phyloP scores from a whole-genome alignment of 306 rosid species.

The Hippophae tibetana region DNA sequence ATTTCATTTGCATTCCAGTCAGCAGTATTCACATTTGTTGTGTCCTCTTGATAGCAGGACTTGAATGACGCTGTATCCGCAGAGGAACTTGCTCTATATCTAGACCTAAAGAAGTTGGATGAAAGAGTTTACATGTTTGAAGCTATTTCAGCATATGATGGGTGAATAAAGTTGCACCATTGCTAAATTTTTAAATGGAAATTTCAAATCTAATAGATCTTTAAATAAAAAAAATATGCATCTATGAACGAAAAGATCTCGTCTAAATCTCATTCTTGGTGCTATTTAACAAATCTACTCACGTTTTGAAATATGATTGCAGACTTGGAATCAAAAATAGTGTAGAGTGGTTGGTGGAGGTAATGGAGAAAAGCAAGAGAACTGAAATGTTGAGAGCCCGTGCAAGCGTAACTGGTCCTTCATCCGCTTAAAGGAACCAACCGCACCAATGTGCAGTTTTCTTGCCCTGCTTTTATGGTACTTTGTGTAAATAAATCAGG shows the following conservation, averaged over 20 bases:
- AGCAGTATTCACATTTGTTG: slow-evolving; percentile 4
- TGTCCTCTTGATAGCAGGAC: slow-evolving; percentile 47
- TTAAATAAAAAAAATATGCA: background rate
- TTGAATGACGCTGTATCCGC: slow-evolving; percentile 69
- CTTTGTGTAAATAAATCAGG: slow-evolving; percentile 25
- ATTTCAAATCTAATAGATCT: too few relatives aligned
- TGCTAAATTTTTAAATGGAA: background rate
- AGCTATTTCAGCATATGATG: slow-evolving; percentile 90
- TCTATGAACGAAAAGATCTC: background rate
- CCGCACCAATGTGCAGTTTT: slow-evolving; percentile 13
- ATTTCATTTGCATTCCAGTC: background rate
- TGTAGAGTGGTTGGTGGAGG: slow-evolving; percentile 91
- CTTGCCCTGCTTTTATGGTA: slow-evolving; percentile 20
- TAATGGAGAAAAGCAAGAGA: slow-evolving; percentile 97
- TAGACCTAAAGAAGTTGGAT: slow-evolving; percentile 91
- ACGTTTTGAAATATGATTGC: slow-evolving; percentile 22
- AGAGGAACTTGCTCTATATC: slow-evolving; percentile 75
- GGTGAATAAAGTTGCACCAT: slow-evolving; percentile 38
- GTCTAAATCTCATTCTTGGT: background rate
- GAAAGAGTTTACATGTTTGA: slow-evolving; percentile 93
- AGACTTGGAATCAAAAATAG: slow-evolving; percentile 86
- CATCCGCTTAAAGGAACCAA: slow-evolving; percentile 30
- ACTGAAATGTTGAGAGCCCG: slow-evolving; percentile 80
- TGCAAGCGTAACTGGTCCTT: slow-evolving; percentile 53
- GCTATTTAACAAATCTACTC: background rate